Base-by-base conservation (phyloP, 495 filamentous ascomycete species). In the Penicillium argentinense region DNA sequence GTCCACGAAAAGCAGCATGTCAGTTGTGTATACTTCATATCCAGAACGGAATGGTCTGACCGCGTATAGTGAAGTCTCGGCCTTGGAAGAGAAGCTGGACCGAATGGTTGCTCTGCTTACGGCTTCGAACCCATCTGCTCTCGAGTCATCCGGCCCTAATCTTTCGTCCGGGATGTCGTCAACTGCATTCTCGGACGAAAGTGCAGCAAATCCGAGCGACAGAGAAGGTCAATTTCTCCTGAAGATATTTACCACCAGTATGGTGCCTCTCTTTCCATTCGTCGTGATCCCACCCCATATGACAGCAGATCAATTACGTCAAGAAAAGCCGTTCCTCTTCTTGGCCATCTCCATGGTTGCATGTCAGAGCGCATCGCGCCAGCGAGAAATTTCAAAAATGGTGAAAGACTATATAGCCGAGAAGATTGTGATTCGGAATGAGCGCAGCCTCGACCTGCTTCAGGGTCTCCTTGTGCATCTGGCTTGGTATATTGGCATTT, bases 391-490 rank as follows among this genome's bases (percentile, higher is more conserved):
- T 25, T 24, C 55, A 7, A 42, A 62, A 9, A 19, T 43, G 5
- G 45, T 52, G 8, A 47, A 47, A n/a, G 17, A 44, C 22, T 54
- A 69, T 40, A 52, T 68, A n/a, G 54, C 57, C 9, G 56, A 67
- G 3, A 62, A 64, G 21, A 58, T 69, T 13, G 51, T 74, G 14
- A 39, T 68, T 9, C 49, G 52, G n/a, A 63, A 62, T 3, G 50
- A 66, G 32, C 64, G 62, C 26, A 69, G 53, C 14, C 26, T 74
- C 13, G 71, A 73, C 51, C 57, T 66, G 21, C 44, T 74, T 3
- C 67, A 70, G 45, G 71, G 71, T 16, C 56, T 74, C 2, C 56
- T 74, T 18, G 45, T 72, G 14, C 65, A 70, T 45, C 48, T 72
- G 36, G 62, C 64, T 17, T 74, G 71, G 71, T 68, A 55, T 42